Evolutionary conservation across 148 eudicot genomes (phyloP).

Genomic region (Drosera capensis): DNA sequence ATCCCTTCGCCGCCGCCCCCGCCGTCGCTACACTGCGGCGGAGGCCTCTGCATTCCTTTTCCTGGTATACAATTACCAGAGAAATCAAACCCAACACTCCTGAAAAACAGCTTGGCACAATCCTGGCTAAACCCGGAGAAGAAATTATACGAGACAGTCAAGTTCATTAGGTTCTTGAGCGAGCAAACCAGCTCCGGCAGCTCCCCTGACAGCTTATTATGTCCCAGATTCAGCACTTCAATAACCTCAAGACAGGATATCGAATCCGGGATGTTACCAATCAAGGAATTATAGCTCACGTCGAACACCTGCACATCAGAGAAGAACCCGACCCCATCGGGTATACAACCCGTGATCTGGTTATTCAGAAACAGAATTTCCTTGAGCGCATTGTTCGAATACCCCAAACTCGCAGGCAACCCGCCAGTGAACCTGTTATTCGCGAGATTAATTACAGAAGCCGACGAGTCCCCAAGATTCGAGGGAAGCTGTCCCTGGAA

Average conservation of each 20-base stretch:
- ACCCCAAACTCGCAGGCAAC: conserved; percentile 62
- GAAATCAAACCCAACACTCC: conserved; percentile 50
- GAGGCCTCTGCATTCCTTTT: conserved; percentile 44
- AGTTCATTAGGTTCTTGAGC: conserved; percentile 31
- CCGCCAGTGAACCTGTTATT: conserved; percentile 43
- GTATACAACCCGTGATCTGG: conserved; percentile 60
- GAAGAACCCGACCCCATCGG: conserved; percentile 63
- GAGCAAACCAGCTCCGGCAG: conserved; percentile 62
- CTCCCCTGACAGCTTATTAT: conserved; percentile 55
- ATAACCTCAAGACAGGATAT: conserved; percentile 51
- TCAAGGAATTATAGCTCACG: conserved; percentile 46
- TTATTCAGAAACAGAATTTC: conserved; percentile 68
- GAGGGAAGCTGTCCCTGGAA: conserved; percentile 45
- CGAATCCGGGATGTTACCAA: conserved; percentile 70
- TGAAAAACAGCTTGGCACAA: conserved; percentile 29
- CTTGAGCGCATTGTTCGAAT: conserved; percentile 38
- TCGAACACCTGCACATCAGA: conserved; percentile 63
- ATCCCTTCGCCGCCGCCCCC: too few relatives aligned
- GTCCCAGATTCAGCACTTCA: conserved; percentile 57
- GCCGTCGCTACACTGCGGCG: conserved; percentile 41
- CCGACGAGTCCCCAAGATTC: conserved; percentile 64
- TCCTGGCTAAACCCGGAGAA: conserved; percentile 53
- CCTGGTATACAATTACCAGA: conserved; percentile 66
- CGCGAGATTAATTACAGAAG: conserved; percentile 71
- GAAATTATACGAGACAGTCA: conserved; percentile 64